Evolutionary conservation across 768 basidiomycete genomes (phyloP), one percentile per base, ranked within the genome.

Genomic region (Phlebiopsis flavidoalba): DNA sequence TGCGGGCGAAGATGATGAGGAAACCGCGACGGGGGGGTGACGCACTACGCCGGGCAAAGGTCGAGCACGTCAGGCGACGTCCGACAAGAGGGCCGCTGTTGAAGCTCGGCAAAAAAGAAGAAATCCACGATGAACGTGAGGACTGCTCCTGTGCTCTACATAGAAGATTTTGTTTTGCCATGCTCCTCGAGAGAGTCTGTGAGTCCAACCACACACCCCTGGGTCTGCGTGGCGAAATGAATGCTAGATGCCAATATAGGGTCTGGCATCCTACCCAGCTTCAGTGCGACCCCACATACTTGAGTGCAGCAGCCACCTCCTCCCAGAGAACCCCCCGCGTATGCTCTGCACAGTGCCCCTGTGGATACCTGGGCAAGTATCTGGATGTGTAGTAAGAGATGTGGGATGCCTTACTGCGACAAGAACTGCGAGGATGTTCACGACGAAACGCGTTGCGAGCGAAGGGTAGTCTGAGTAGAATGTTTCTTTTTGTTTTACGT

Each of bases 51-150:
- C n/a, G 57, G 75, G 79, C 8, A 89, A 88, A 68, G 86, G 87
- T 55, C 83, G 89, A 12, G 87, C 88, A 48, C 79, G 90, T 40
- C 86, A 89, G 68, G 66, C 69, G 36, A 86, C 91, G 58, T 91
- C 90, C 52, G 89, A 91, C 78, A 88, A 88, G 75, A 82, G 84
- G 62, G 76, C 78, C 57, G 77, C 85, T 64, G 80, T n/a, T n/a
- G n/a, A n/a, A 79, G 55, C 81, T 82, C 21, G 80, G 81, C 40
- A 79, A 73, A 66, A n/a, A 87, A 84, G 79, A 91, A 88, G 76
- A 93, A 92, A 71, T 87, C 89, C 12, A 87, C 83, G 3, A 90
- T 89, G 84, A 88, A 83, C 65, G 84, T 94, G 59, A 81, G 93
- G 61, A 84, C 85, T 31, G 89, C 92, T n/a, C n/a, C n/a, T 19